Conservation (phyloP, 2,329 filamentous ascomycete species). For the Verticillium klebahnii region DNA sequence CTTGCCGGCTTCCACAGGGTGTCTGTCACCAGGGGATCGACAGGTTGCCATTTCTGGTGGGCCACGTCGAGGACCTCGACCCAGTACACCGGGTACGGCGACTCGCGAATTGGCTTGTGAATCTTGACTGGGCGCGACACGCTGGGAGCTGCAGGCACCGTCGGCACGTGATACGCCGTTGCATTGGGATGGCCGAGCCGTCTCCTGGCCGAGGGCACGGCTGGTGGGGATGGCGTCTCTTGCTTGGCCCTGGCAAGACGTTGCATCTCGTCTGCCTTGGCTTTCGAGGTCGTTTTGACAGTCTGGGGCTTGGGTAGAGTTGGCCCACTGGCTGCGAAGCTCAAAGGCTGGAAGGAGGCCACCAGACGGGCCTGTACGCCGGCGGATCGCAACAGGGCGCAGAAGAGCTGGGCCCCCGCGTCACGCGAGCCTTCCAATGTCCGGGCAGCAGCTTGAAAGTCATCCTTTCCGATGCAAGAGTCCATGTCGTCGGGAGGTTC, state of each 20-base stretch:
- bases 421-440: slow-evolving; percentile 78
- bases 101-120: slow-evolving; percentile 56
- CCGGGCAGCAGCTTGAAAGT: slow-evolving; percentile 69
- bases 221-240: slow-evolving; percentile 19
- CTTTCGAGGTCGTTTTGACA: slow-evolving; percentile 21
- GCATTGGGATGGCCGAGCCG: slow-evolving; percentile 52
- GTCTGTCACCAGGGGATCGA: slow-evolving; percentile 79
- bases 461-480: slow-evolving; percentile 60
- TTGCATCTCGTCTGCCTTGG: slow-evolving; percentile 28
- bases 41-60: slow-evolving; percentile 85
- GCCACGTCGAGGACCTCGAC: slow-evolving; percentile 84
- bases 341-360: slow-evolving; percentile 81
- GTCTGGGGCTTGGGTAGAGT: slow-evolving; percentile 37
- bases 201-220: slow-evolving; percentile 34
- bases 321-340: slow-evolving; percentile 56
- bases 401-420: slow-evolving; percentile 85
- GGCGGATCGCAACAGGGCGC: slow-evolving; percentile 76
- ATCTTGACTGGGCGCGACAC: slow-evolving; percentile 22
- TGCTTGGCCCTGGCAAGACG: slow-evolving; percentile 32
- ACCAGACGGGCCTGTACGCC: slow-evolving; percentile 79
- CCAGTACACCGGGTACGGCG: slow-evolving; percentile 84
- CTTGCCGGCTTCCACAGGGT: slow-evolving; percentile 68
- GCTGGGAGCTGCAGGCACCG: slow-evolving; percentile 32
- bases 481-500: slow-evolving; percentile 60
- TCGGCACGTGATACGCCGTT: slow-evolving; percentile 46